Conservation (phyloP, 345 rosid genomes). For the Populus davidiana region DNA sequence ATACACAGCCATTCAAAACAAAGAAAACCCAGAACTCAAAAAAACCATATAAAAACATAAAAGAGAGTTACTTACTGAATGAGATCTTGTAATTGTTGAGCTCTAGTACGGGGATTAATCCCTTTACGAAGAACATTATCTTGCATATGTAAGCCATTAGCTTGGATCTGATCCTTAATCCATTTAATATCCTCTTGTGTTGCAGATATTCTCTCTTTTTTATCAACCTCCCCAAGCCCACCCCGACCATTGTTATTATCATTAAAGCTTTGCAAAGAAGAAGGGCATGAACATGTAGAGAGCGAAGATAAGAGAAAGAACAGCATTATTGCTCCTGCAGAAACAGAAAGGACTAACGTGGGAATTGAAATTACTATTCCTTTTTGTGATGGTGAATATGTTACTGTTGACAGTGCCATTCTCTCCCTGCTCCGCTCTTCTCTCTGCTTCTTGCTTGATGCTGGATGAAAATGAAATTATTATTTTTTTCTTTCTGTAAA, state of each 20-base stretch:
- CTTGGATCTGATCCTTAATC: constrained; percentile 80
- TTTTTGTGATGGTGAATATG: constrained; percentile 38
- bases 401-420: constrained; percentile 13
- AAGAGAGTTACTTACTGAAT: constrained; percentile 42
- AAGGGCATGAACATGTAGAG: constrained; percentile 59
- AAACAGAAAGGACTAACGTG: constrained; percentile 56
- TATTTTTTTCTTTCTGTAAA: rapidly evolving
- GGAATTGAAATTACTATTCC: constrained; percentile 66
- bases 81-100: constrained; percentile 86
- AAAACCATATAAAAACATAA: neutral
- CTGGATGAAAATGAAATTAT: neutral
- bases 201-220: constrained; percentile 40
- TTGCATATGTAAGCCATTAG: constrained; percentile 87
- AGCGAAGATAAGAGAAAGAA: constrained; percentile 77
- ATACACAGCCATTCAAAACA: neutral
- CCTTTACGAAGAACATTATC: constrained; percentile 89
- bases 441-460: neutral
- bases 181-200: constrained; percentile 68
- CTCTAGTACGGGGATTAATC: constrained; percentile 91
- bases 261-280: constrained; percentile 16
- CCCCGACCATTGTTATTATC: neutral
- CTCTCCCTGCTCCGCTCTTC: neutral
- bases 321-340: constrained; percentile 55
- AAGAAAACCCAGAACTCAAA: neutral
- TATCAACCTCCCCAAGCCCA: neutral